A percentile compares a stretch with the other conserved stretches of the same genome.
Evolutionary conservation across 257 asterid genomes (phyloP).

Genomic region (Capsicum pubescens): DNA sequence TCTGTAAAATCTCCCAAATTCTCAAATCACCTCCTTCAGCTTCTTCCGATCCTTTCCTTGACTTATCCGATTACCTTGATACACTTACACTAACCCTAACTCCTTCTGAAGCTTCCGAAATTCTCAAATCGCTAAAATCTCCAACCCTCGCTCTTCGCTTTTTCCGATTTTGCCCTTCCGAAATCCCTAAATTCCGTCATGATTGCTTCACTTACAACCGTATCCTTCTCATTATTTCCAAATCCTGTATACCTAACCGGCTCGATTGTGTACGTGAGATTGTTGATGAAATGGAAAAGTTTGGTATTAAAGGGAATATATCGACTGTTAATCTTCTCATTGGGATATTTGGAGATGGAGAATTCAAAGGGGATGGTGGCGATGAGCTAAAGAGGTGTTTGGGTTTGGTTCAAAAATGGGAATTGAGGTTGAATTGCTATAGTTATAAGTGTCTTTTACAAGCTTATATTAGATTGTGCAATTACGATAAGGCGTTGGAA

Average conservation of each 20-base stretch:
- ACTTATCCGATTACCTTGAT: conserved; percentile 60
- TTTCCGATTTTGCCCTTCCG: conserved; percentile 75
- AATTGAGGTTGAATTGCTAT: conserved; percentile 65
- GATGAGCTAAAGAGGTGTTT: conserved; percentile 72
- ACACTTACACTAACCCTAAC: conserved; percentile 56
- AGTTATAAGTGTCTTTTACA: conserved; percentile 91
- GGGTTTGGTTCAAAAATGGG: conserved; percentile 80
- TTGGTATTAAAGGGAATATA: conserved; percentile 57
- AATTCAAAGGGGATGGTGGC: conserved; percentile 32
- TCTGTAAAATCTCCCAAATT: conserved; percentile 66
- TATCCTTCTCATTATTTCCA: conserved; percentile 66
- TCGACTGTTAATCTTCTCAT: conserved; percentile 84
- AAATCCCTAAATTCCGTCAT: conserved; percentile 67
- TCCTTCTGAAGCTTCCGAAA: conserved; percentile 74
- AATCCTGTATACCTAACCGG: conserved; percentile 53
- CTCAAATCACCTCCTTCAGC: conserved; percentile 61
- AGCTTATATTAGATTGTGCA: conserved; percentile 70
- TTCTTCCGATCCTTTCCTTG: conserved; percentile 67
- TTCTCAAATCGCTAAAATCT: conserved; percentile 73
- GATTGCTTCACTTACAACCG: conserved; percentile 85
- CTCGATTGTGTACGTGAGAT: conserved; percentile 53
- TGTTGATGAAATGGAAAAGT: conserved; percentile 47
- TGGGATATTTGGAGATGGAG: conserved; percentile 54
- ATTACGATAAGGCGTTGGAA: conserved; percentile 52
- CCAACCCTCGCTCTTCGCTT: conserved; percentile 68